These are phyloP conservation scores for Amphicarpaea edgeworthii DNA, from an alignment of 306 rosid genomes.

Conservation along the genomic window DNA sequence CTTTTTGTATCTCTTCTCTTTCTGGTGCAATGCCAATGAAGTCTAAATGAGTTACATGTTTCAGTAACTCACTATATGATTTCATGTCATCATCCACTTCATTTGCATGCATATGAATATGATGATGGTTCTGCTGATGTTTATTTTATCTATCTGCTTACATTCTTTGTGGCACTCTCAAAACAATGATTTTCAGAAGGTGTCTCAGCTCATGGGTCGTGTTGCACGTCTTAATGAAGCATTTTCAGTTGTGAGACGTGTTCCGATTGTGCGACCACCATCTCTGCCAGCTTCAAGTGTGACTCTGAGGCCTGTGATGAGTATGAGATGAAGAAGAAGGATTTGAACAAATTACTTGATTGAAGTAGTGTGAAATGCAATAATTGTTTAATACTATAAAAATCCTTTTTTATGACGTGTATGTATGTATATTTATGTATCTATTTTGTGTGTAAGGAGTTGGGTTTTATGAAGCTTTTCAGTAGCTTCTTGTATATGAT, in stretches of 20 bases:
- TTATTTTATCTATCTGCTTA: slow-evolving; percentile 1
- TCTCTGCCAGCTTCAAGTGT: slow-evolving; percentile 80
- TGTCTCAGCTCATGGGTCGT: slow-evolving; percentile 76
- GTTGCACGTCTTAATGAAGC: slow-evolving; percentile 97
- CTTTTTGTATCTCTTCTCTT: too few relatives aligned
- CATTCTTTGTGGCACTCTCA: slow-evolving; percentile 24
- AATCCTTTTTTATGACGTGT: slow-evolving; percentile 23
- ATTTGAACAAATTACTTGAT: slow-evolving; percentile 35
- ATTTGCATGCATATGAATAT: background rate
- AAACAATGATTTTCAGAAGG: slow-evolving; percentile 73
- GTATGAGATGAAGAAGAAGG: slow-evolving; percentile 83
- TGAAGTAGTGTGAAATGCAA: slow-evolving; percentile 47
- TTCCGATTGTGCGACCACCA: slow-evolving; percentile 88
- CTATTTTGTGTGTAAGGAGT: slow-evolving; percentile 39
- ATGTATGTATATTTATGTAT: slow-evolving; percentile 31
- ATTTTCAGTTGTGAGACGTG: slow-evolving; percentile 89
- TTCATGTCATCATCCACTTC: background rate
- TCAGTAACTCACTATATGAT: too few relatives aligned
- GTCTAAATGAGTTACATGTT: too few relatives aligned
- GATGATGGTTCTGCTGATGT: background rate
- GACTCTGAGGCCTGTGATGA: slow-evolving; percentile 88
- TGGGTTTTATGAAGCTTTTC: slow-evolving; percentile 44
- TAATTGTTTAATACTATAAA: slow-evolving; percentile 44
- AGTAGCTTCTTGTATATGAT: slow-evolving; percentile 53
- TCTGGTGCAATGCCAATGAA: too few relatives aligned